These are phyloP conservation scores for Globisporangium splendens DNA, from an alignment of 352 stramenopile genomes.

Conservation along the genomic window DNA sequence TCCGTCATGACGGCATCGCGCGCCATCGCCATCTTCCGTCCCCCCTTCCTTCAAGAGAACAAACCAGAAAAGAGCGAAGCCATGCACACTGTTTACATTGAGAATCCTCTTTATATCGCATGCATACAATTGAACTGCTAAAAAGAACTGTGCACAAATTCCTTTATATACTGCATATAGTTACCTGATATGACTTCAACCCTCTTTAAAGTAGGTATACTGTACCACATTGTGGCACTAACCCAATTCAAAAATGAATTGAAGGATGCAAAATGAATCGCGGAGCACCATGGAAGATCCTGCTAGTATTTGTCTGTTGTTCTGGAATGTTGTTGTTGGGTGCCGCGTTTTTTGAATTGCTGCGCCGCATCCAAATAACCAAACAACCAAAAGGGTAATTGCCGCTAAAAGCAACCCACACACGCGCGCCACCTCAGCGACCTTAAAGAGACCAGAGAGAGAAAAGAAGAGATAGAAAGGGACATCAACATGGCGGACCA, in stretches of 20 bases:
- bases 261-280: no score
- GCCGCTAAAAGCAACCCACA: neutral
- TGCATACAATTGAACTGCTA: no score
- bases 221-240: no score
- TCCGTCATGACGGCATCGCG: neutral
- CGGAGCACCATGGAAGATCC: no score
- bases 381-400: neutral
- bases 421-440: neutral
- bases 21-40: constrained; percentile 1
- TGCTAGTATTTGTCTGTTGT: neutral
- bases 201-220: neutral
- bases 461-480: constrained; percentile 8
- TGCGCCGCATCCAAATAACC: neutral
- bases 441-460: neutral
- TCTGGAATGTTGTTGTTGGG: neutral
- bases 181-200: neutral
- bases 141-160: no score
- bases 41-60: neutral
- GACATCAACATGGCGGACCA: constrained; percentile 45
- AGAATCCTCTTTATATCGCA: neutral
- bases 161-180: no score
- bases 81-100: no score
- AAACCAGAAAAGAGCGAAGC: neutral
- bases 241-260: constrained; percentile 1
- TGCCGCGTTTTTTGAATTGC: neutral